Evolutionary conservation across 2,329 filamentous ascomycete species (phyloP).

Genomic region (Incumbomyces delicatus): DNA sequence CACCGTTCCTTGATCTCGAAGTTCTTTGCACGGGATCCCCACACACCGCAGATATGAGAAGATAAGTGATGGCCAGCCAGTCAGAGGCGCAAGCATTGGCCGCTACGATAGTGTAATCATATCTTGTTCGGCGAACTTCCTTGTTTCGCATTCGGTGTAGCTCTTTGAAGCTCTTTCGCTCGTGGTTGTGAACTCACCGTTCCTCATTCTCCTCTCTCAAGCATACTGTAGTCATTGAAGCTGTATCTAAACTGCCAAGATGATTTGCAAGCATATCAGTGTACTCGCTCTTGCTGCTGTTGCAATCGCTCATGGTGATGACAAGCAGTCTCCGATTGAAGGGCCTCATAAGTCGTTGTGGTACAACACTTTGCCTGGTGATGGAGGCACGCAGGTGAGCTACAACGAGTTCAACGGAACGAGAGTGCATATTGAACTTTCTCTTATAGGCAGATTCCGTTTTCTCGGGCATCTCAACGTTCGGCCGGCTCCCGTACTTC

Average conservation of each 20-base stretch:
- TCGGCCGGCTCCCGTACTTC: conserved; percentile 67
- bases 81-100: too few relatives aligned
- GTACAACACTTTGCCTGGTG: conserved; percentile 75
- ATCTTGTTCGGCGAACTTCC: too few relatives aligned
- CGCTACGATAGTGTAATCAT: too few relatives aligned
- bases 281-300: conserved; percentile 36
- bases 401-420: background rate
- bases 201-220: background rate
- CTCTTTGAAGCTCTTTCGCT: too few relatives aligned
- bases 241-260: conserved; percentile 6
- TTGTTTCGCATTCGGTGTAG: too few relatives aligned
- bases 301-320: conserved; percentile 50
- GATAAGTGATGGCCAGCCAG: too few relatives aligned
- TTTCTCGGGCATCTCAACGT: conserved; percentile 80
- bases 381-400: conserved; percentile 69
- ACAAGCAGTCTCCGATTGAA: conserved; percentile 47
- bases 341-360: conserved; percentile 67
- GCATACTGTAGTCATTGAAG: background rate
- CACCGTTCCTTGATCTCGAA: too few relatives aligned
- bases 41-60: too few relatives aligned
- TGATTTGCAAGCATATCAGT: conserved; percentile 16
- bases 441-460: conserved; percentile 82
- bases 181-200: too few relatives aligned
- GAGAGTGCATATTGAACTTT: conserved; percentile 50
- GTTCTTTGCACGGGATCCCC: too few relatives aligned